Base-by-base conservation (phyloP, 352 stramenopile genomes). In the Vaucheria bursata region DNA sequence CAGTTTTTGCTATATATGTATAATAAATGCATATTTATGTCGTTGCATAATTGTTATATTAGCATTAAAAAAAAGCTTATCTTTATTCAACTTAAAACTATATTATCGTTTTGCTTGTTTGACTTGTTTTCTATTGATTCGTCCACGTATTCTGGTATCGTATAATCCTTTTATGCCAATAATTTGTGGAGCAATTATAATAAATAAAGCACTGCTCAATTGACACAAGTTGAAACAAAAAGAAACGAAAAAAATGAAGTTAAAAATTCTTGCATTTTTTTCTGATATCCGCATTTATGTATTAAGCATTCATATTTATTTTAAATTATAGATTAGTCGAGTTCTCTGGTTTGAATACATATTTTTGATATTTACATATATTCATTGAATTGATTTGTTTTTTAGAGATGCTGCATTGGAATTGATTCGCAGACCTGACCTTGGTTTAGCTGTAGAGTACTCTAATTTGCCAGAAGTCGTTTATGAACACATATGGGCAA, bases 401-500 rank as follows among this genome's bases (percentile, higher is more conserved):
- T n/a, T 29, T 35, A 72, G 65, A 25, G 65, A 35, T 6, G 65
- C 65, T 2, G 25, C 38, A 29, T 5, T 33, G 37, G 66, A 12
- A 3, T 1, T 76, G 45, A 12, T 12, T 2, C 2, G 12, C n/a
- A 31, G 12, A 29, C 38, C 72, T 12, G n/a, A 33, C 38, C 53
- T 31, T 39, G 77, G 71, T 32, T 38, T 76, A 50, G 71, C 78
- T 35, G 52, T 82, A 52, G 77, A 82, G 64, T 82, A 82, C 39
- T 39, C 52, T 45, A 74, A 73, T 45, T 65, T 82, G 32, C 77
- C 77, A 25, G 77, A 73, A 12, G 53, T 36, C 1, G 31, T 82
- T 1, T 68, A 39, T 39, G 38, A 66, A 12, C 79, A 40, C 40
- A 53, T 82, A 0, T 82, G 77, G 38, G 52, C 45, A 0, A 33